Evolutionary conservation across 2,329 filamentous ascomycete species (phyloP).

Genomic region (Pyricularia sp.): DNA sequence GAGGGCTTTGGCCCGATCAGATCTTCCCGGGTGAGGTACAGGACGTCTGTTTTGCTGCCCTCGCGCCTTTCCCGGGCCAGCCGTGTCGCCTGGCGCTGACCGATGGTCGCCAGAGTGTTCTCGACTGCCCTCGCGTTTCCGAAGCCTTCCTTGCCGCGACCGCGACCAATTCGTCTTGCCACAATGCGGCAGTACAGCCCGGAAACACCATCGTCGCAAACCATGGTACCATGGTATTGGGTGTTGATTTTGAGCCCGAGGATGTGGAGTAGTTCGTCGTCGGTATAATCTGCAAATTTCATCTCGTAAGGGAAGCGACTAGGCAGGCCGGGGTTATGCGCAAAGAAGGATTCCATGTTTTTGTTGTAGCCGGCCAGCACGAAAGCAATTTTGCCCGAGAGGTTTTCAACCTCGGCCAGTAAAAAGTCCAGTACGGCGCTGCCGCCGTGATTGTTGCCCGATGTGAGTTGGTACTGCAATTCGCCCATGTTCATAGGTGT

Average conservation of each 20-base stretch:
- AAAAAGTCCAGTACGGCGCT: conserved; percentile 59
- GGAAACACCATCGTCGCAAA: conserved; percentile 43
- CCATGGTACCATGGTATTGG: conserved; percentile 46
- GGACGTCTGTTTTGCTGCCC: conserved; percentile 37
- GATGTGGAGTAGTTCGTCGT: conserved; percentile 55
- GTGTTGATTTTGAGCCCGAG: conserved; percentile 42
- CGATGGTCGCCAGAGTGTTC: conserved; percentile 46
- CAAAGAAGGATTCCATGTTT: conserved; percentile 69
- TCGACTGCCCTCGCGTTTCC: conserved; percentile 64
- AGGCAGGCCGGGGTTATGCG: conserved; percentile 61
- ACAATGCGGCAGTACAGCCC: conserved; percentile 59
- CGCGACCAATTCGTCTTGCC: conserved; percentile 48
- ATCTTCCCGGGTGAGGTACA: conserved; percentile 55
- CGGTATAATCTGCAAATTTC: conserved; percentile 60
- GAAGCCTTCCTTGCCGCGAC: conserved; percentile 57
- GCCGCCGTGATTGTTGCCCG: conserved; percentile 47
- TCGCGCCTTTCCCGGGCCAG: conserved; percentile 35
- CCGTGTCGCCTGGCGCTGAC: conserved; percentile 48
- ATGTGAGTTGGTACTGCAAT: conserved; percentile 52
- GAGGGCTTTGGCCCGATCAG: conserved; percentile 61
- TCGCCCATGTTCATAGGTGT: not conserved
- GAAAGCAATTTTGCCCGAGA: conserved; percentile 59
- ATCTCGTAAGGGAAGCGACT: conserved; percentile 60
- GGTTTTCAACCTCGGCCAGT: conserved; percentile 64
- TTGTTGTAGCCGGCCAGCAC: conserved; percentile 65